Conservation (phyloP, 768 basidiomycete genomes). For the Mycena kentingensis region DNA sequence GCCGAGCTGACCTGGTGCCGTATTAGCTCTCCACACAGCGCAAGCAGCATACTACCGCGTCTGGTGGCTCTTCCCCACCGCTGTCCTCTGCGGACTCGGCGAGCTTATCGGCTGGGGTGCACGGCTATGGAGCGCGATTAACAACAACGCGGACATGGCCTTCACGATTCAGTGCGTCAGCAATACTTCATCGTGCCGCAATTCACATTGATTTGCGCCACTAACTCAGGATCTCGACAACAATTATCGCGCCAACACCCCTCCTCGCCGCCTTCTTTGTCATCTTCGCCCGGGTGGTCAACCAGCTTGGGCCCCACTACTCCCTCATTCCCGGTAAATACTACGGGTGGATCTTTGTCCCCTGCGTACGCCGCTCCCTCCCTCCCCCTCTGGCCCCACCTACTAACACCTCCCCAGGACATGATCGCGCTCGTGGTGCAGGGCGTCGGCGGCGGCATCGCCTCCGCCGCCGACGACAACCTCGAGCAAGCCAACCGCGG, state of each 20-base stretch:
- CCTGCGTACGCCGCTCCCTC: conserved; percentile 29
- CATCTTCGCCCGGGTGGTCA: conserved; percentile 49
- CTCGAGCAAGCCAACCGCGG: conserved; percentile 6
- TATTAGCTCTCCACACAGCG: conserved; percentile 44
- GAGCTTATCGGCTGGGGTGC: conserved; percentile 61
- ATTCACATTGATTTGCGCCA: not conserved
- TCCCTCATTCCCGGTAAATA: conserved; percentile 46
- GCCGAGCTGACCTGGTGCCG: not conserved
- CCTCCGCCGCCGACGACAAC: not conserved
- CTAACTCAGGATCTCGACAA: conserved; percentile 37
- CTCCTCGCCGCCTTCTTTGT: conserved; percentile 59
- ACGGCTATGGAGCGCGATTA: conserved; percentile 51
- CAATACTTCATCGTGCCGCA: not conserved
- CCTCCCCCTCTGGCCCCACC: not conserved
- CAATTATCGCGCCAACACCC: conserved; percentile 58
- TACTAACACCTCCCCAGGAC: not conserved
- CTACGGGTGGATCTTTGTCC: conserved; percentile 42
- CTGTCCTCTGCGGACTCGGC: conserved; percentile 44
- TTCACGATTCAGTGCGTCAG: conserved; percentile 46
- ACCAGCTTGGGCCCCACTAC: conserved; percentile 46
- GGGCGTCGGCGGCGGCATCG: conserved; percentile 12
- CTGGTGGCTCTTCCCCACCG: conserved; percentile 58
- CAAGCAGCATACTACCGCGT: conserved; percentile 45
- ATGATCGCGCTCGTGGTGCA: conserved; percentile 7
- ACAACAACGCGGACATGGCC: conserved; percentile 25